A percentile compares a stretch with the other conserved stretches of the same genome.
Conservation (phyloP, 371 early-diverging fungal genomes). For the Rhizopus sp. region DNA sequence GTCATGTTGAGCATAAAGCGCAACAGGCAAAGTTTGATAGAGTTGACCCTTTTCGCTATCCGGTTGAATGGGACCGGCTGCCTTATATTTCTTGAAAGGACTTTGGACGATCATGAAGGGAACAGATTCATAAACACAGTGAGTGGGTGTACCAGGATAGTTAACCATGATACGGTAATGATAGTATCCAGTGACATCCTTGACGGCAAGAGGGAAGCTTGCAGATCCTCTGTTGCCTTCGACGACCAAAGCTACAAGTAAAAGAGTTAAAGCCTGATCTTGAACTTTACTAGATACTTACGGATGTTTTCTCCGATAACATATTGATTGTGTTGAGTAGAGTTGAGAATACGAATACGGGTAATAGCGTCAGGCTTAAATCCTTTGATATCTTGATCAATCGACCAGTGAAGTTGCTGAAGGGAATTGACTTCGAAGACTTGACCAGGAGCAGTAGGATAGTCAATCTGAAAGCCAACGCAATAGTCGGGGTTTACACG, state of each 20-base stretch:
- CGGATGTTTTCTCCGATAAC: slow-evolving; percentile 38
- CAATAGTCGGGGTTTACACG: slow-evolving; percentile 53
- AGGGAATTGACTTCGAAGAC: slow-evolving; percentile 25
- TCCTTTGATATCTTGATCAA: slow-evolving; percentile 21
- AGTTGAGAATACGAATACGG: slow-evolving; percentile 36
- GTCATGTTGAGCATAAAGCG: not conserved
- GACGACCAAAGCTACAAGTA: slow-evolving; percentile 16
- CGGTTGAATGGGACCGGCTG: slow-evolving; percentile 13
- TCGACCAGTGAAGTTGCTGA: slow-evolving; percentile 30
- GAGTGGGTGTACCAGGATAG: slow-evolving; percentile 25
- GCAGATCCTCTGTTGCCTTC: slow-evolving; percentile 22
- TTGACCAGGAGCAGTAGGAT: slow-evolving; percentile 28
- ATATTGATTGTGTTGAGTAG: slow-evolving; percentile 36
- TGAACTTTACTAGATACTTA: slow-evolving; percentile 13
- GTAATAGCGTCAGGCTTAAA: slow-evolving; percentile 31
- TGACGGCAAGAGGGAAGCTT: slow-evolving; percentile 24
- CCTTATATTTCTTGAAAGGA: slow-evolving; percentile 12
- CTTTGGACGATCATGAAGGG: slow-evolving; percentile 34
- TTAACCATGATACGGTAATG: slow-evolving; percentile 45
- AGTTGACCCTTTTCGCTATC: not conserved
- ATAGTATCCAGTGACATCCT: slow-evolving; percentile 30
- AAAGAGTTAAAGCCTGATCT: not conserved
- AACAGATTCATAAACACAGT: slow-evolving; percentile 39
- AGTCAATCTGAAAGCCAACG: slow-evolving; percentile 33
- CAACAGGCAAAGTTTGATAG: not conserved